These are phyloP conservation scores for Phytopythium montanum DNA, from an alignment of 352 stramenopile species.

Conservation along the genomic window DNA sequence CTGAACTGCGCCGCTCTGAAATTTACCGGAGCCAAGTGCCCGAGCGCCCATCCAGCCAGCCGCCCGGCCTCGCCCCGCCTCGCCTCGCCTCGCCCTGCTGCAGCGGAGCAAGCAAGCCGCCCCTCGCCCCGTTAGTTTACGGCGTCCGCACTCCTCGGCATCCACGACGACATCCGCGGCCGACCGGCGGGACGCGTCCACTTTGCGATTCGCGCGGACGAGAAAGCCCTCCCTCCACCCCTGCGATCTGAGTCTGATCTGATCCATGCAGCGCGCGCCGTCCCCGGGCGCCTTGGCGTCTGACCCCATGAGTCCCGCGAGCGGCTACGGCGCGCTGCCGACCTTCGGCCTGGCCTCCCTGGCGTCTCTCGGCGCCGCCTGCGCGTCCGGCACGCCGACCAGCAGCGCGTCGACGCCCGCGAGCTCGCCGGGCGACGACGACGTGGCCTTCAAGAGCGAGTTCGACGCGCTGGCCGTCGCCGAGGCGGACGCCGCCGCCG, in stretches of 20 bases:
- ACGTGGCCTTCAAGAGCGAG: slow-evolving; percentile 25
- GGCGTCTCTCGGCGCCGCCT: too few species aligned
- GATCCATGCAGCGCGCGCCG: neutral
- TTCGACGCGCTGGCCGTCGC: slow-evolving; percentile 4
- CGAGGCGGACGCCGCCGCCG: slow-evolving; percentile 15
- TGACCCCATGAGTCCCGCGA: neutral
- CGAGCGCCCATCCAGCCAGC: neutral
- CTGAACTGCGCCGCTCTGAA: neutral
- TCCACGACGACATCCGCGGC: neutral
- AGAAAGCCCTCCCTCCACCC: neutral
- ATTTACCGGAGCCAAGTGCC: neutral
- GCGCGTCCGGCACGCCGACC: neutral
- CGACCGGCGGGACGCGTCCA: slow-evolving; percentile 1
- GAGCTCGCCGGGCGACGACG: slow-evolving; percentile 18
- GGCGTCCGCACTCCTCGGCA: neutral
- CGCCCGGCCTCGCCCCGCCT: too few species aligned
- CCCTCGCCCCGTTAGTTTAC: neutral
- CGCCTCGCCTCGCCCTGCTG: too few species aligned
- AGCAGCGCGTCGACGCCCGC: slow-evolving; percentile 19
- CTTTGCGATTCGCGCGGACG: slow-evolving; percentile 1
- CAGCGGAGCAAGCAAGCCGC: neutral
- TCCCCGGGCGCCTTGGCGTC: neutral
- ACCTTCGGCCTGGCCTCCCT: neutral
- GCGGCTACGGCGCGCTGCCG: neutral
- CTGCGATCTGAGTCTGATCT: slow-evolving; percentile 2